Base-by-base conservation (phyloP, 257 asterid genomes). In the Solanum piurae region DNA sequence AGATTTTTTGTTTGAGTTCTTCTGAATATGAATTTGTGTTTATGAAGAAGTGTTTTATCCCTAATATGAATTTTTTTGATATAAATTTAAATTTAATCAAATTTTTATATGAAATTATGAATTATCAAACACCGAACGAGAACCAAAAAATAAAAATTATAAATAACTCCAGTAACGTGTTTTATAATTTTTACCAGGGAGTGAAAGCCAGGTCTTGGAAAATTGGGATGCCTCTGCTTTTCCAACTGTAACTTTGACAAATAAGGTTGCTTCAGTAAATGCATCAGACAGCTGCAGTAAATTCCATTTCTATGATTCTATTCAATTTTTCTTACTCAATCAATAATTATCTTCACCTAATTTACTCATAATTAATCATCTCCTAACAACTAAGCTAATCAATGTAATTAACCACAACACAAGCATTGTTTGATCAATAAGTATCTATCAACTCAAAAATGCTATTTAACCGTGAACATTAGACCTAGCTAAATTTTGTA, bases 261-360 rank as follows among this genome's bases (percentile, higher is more conserved):
- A 91, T 88, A 90, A 90, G 93, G 92, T 89, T 91, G 87, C 74
- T 90, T 88, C 91, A 92, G 92, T 94, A 91, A 95, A 90, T 91
- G 87, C 89, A 75, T 86, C 91, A 93, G 93, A 84, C 87, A 71
- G 66, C 49, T 46, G 91, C 94, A 85, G 89, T 49, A 82, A 82
- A 49, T 31, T 29, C 71, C 86, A 46, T 82, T 82, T 33, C 12
- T 49, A 31, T 82, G 71, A 36, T 82, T 80, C 40, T 44, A 20
- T 79, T 72, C 42, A 18, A 16, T 23, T 74, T 82, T 49, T 31
- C 23, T 31, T 82, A 49, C 85, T 80, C 85, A 44, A 6, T 49
- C 44, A 60, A 82, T 80, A 27, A 46, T 82, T 82, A 49, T 49
- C 20, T 18, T 66, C 12, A 31, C 68, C 44, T 16, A 82, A 74